Conservation (phyloP, 2,329 filamentous ascomycete species). For the Neonectria magnoliae region DNA sequence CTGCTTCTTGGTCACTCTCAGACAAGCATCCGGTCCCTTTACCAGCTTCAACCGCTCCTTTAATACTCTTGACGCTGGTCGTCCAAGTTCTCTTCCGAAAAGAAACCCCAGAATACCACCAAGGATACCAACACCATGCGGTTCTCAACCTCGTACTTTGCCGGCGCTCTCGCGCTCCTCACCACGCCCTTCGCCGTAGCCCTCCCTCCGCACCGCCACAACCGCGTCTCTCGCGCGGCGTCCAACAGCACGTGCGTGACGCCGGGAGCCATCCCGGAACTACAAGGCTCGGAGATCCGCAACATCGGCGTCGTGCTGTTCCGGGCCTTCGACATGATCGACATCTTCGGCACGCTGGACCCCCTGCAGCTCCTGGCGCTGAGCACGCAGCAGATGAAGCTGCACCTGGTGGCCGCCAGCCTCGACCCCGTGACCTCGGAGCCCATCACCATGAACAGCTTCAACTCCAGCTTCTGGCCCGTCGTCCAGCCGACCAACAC, state of each 20-base stretch:
- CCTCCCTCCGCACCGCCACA: background rate
- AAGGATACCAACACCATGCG: constrained; percentile 27
- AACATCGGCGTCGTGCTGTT: constrained; percentile 57
- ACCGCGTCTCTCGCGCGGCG: background rate
- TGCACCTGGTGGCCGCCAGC: constrained; percentile 54
- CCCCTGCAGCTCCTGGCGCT: constrained; percentile 54
- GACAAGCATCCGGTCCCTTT: background rate
- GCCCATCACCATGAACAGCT: constrained; percentile 42
- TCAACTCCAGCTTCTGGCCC: constrained; percentile 50
- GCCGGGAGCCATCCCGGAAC: constrained; percentile 34
- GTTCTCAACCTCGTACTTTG: constrained; percentile 28
- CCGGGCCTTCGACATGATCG: constrained; percentile 56
- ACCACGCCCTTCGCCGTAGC: constrained; percentile 19
- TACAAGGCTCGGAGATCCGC: constrained; percentile 33
- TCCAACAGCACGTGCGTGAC: constrained; percentile 30
- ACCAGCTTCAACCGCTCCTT: background rate
- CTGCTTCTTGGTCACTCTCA: background rate
- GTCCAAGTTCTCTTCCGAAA: background rate
- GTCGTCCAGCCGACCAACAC: constrained; percentile 58
- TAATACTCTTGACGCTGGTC: constrained; percentile 11
- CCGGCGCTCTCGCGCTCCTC: constrained; percentile 21
- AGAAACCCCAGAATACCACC: background rate
- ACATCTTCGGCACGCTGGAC: constrained; percentile 59
- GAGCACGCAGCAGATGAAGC: constrained; percentile 46
- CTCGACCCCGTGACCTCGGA: constrained; percentile 54